A percentile compares a stretch with the other conserved stretches of the same genome.
Evolutionary conservation across 2,329 filamentous ascomycete genomes (phyloP).

Genomic region (Bipolaris zeicola): DNA sequence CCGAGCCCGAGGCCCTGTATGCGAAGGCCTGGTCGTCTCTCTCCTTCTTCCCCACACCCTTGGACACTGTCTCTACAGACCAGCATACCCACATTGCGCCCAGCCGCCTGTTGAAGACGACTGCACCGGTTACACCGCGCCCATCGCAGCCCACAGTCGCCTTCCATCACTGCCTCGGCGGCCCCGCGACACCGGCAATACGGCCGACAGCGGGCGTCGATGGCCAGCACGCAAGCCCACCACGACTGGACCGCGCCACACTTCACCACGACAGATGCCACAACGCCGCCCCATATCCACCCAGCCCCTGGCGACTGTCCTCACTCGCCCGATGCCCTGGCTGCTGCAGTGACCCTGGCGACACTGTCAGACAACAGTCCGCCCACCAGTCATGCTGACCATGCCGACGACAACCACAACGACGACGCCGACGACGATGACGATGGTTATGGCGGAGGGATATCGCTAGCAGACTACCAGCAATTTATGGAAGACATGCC

Average conservation of each 20-base stretch:
- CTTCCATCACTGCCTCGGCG: slow-evolving; percentile 12
- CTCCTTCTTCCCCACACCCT: slow-evolving; percentile 11
- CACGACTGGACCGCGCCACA: slow-evolving; percentile 18
- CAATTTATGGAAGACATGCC: slow-evolving; percentile 16
- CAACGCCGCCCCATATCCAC: slow-evolving; percentile 14
- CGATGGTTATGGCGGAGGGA: slow-evolving; percentile 34
- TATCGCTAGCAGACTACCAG: slow-evolving; percentile 30
- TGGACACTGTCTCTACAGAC: slow-evolving; percentile 15
- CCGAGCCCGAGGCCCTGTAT: slow-evolving; percentile 8
- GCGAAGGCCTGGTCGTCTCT: slow-evolving; percentile 16
- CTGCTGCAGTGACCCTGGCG: slow-evolving; percentile 36
- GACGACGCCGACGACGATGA: slow-evolving; percentile 15
- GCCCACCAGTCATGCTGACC: slow-evolving; percentile 29
- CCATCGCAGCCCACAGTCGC: slow-evolving; percentile 6
- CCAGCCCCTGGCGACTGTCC: slow-evolving; percentile 12
- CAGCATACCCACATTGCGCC: slow-evolving; percentile 17
- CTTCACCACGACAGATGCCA: slow-evolving; percentile 19
- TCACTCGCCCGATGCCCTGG: slow-evolving; percentile 29
- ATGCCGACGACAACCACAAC: neutral
- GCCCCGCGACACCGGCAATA: slow-evolving; percentile 18
- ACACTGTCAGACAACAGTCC: slow-evolving; percentile 39
- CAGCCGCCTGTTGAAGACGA: slow-evolving; percentile 18
- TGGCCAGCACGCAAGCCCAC: slow-evolving; percentile 34
- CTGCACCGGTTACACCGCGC: neutral
- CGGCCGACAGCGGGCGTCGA: slow-evolving; percentile 26